Percentiles rank a stretch among this genome's conserved stretches.
Evolutionary conservation across 2,329 filamentous ascomycete species (phyloP).

Genomic region (Onygenales sp.): DNA sequence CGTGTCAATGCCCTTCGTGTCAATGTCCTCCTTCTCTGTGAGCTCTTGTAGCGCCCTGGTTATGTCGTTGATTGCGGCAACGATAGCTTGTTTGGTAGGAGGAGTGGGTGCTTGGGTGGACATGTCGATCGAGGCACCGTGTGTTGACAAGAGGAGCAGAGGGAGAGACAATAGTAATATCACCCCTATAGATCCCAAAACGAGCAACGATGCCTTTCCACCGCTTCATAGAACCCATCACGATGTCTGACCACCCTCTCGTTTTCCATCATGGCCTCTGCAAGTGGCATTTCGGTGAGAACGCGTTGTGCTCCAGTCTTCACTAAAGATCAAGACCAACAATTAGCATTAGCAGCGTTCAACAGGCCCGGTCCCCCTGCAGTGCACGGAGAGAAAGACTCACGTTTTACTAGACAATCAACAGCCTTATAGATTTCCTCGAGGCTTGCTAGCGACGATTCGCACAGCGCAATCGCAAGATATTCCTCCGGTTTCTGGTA

Average conservation of each 20-base stretch:
- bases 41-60: no score
- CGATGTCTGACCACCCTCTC: background rate
- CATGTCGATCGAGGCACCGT: no score
- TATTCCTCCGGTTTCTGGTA: constrained; percentile 3
- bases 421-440: background rate
- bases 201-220: no score
- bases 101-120: no score
- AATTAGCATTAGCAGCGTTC: background rate
- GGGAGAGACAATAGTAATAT: no score
- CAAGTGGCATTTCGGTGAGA: background rate
- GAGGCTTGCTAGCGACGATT: background rate
- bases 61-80: no score
- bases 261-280: background rate
- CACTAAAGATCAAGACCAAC: background rate
- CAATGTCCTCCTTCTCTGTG: no score
- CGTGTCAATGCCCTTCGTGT: no score
- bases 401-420: background rate
- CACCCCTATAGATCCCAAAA: no score
- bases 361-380: no score
- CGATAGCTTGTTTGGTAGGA: no score
- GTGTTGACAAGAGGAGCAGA: no score
- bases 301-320: background rate
- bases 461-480: constrained; percentile 2
- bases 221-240: background rate
- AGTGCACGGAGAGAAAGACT: background rate